Percentiles rank a stretch among this genome's conserved stretches.
Conservation (phyloP, 169 alveolate genomes). For the Miamiensis avidus region DNA sequence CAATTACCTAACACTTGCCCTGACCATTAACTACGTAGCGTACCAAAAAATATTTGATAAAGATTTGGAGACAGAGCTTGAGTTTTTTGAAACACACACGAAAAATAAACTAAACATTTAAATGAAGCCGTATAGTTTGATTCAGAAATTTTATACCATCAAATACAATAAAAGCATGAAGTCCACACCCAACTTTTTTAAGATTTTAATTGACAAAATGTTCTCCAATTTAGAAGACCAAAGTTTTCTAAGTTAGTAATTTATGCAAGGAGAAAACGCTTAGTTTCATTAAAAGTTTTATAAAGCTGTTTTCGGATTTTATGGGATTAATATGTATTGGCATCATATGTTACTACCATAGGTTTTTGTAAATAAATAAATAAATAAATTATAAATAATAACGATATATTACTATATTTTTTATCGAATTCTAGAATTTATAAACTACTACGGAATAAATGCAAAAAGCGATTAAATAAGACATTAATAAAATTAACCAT, state of each 20-base stretch:
- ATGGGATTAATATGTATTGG: slow-evolving; percentile 18
- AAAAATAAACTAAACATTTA: slow-evolving; percentile 9
- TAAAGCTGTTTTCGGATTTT: background rate
- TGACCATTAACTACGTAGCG: background rate
- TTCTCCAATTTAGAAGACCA: background rate
- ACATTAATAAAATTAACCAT: no score
- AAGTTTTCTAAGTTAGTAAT: no score
- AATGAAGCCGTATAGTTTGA: background rate
- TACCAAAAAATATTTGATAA: background rate
- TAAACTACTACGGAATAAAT: no score
- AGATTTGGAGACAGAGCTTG: background rate
- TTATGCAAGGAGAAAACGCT: background rate
- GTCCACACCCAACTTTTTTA: background rate
- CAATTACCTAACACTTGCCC: background rate
- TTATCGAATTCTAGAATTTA: no score
- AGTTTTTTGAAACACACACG: background rate
- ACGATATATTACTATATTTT: no score
- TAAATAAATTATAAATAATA: no score
- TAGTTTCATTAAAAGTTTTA: background rate
- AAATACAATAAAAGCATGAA: background rate
- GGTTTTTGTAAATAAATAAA: background rate
- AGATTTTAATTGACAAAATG: background rate
- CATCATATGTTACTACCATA: slow-evolving; percentile 7
- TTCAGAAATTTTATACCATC: background rate
- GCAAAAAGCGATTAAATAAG: no score